phyloP scores from a whole-genome alignment of 139 green algal genomes.

The Chlamydomonas sphaeroides region DNA sequence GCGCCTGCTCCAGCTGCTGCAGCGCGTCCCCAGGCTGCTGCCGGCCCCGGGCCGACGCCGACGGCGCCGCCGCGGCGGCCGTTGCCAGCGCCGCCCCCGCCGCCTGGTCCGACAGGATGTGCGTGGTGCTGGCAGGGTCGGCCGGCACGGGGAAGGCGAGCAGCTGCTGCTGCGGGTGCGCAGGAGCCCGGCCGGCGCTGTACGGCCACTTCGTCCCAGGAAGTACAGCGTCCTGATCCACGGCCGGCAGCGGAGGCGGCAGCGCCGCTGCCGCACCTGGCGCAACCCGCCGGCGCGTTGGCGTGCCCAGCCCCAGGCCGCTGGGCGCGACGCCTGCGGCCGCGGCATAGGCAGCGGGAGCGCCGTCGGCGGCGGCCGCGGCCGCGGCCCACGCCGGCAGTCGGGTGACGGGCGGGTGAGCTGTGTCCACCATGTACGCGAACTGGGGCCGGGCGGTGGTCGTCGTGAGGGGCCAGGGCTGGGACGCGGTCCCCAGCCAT shows the following conservation, averaged over 20 bases:
- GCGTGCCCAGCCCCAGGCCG: neutral
- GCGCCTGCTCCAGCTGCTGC: neutral
- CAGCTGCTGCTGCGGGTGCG: neutral
- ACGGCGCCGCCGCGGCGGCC: neutral
- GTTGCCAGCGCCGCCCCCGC: slow-evolving; percentile 4
- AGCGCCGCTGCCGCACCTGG: too few relatives aligned
- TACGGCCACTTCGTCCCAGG: neutral
- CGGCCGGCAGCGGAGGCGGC: too few relatives aligned
- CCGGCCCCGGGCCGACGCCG: neutral
- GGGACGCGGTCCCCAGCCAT: neutral
- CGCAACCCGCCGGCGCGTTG: too few relatives aligned
- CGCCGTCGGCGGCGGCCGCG: neutral
- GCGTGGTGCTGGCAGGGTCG: neutral
- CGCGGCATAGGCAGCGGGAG: slow-evolving; percentile 3
- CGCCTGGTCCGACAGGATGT: neutral
- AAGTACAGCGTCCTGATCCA: neutral
- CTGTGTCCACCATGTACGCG: slow-evolving; percentile 16
- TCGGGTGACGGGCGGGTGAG: slow-evolving; percentile 3
- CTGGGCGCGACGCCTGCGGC: neutral
- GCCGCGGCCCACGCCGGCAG: slow-evolving; percentile 30
- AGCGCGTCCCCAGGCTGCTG: neutral
- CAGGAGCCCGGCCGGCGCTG: neutral
- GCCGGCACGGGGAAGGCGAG: neutral
- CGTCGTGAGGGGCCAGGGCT: slow-evolving; percentile 16
- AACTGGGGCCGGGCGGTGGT: slow-evolving; percentile 2